Evolutionary conservation across 2,329 filamentous ascomycete species (phyloP).

Genomic region (Scolecobasidium constrictum): DNA sequence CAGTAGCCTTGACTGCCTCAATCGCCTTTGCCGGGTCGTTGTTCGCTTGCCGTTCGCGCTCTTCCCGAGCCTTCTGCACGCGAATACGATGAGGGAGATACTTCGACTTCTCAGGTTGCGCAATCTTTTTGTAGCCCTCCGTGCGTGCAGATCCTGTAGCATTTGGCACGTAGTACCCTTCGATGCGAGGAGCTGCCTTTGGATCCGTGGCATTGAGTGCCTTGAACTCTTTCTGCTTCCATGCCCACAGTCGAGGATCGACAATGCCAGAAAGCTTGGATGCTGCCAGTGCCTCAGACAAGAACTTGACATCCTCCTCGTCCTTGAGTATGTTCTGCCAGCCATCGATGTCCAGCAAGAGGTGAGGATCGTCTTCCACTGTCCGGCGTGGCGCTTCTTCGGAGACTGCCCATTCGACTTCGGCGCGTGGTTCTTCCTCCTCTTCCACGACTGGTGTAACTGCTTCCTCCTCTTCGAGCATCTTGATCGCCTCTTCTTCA

Average conservation of each 20-base stretch:
- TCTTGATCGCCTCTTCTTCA: slow-evolving; percentile 35
- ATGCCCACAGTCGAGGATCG: slow-evolving; percentile 54
- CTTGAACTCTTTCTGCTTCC: slow-evolving; percentile 64
- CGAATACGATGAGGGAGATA: slow-evolving; percentile 97
- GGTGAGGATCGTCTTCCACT: slow-evolving; percentile 52
- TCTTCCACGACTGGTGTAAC: slow-evolving; percentile 18
- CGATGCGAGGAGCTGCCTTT: slow-evolving; percentile 42
- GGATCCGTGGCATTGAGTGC: slow-evolving; percentile 50
- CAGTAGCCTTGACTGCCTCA: slow-evolving; percentile 57
- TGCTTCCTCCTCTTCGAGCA: slow-evolving; percentile 20
- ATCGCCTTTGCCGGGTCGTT: slow-evolving; percentile 53
- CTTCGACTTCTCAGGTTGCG: slow-evolving; percentile 95
- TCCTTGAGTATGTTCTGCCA: slow-evolving; percentile 61
- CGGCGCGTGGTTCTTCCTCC: slow-evolving; percentile 29
- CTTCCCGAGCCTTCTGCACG: slow-evolving; percentile 81
- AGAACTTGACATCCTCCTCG: slow-evolving; percentile 51
- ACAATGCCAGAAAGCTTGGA: slow-evolving; percentile 39
- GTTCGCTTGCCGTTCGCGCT: slow-evolving; percentile 69
- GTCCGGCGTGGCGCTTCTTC: slow-evolving; percentile 49
- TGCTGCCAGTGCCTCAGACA: slow-evolving; percentile 40
- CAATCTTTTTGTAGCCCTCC: slow-evolving; percentile 88
- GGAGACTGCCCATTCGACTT: slow-evolving; percentile 52
- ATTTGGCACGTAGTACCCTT: slow-evolving; percentile 76
- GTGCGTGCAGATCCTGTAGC: slow-evolving; percentile 76
- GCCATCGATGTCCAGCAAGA: slow-evolving; percentile 59